phyloP scores from a whole-genome alignment of 2,329 filamentous ascomycete genomes.

The Volutella citrinella region DNA sequence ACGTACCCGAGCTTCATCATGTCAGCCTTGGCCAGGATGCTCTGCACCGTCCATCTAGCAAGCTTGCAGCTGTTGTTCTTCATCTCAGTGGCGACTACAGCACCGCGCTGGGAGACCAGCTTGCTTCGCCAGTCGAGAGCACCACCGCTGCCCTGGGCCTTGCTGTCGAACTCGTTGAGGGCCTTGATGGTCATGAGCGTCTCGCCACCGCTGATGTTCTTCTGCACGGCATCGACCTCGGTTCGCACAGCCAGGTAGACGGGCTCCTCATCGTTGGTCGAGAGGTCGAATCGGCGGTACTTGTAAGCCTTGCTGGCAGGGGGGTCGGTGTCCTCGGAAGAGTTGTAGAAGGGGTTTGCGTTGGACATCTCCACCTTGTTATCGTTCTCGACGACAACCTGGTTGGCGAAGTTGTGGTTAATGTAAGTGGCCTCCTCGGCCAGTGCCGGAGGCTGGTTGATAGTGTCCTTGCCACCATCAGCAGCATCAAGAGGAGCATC shows the following conservation, averaged over 20 bases:
- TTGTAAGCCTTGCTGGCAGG: constrained; percentile 97
- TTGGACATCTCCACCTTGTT: constrained; percentile 80
- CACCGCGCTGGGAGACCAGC: constrained; percentile 90
- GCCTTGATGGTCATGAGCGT: constrained; percentile 91
- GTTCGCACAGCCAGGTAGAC: constrained; percentile 91
- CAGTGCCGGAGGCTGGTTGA: constrained; percentile 91
- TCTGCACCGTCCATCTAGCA: constrained; percentile 94
- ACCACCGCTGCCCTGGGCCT: constrained; percentile 90
- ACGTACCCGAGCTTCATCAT: constrained; percentile 95
- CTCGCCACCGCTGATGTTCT: constrained; percentile 91
- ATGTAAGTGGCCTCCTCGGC: constrained; percentile 98
- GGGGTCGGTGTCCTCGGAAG: constrained; percentile 87
- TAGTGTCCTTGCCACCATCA: constrained; percentile 87
- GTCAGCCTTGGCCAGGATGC: constrained; percentile 95
- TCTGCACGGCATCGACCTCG: constrained; percentile 91
- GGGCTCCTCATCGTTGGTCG: constrained; percentile 90
- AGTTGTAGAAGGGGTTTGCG: constrained; percentile 97
- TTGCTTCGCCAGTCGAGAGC: constrained; percentile 97
- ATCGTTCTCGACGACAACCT: constrained; percentile 84
- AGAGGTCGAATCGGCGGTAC: constrained; percentile 95
- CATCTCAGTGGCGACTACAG: constrained; percentile 98
- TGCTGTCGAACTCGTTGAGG: constrained; percentile 98
- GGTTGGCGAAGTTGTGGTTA: constrained; percentile 99
- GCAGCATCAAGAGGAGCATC: constrained; percentile 90
- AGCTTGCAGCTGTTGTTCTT: constrained; percentile 99